Evolutionary conservation across 805 yeast genomes (phyloP), one percentile per base, ranked within the genome.

Genomic region (Barnettozyma populi): DNA sequence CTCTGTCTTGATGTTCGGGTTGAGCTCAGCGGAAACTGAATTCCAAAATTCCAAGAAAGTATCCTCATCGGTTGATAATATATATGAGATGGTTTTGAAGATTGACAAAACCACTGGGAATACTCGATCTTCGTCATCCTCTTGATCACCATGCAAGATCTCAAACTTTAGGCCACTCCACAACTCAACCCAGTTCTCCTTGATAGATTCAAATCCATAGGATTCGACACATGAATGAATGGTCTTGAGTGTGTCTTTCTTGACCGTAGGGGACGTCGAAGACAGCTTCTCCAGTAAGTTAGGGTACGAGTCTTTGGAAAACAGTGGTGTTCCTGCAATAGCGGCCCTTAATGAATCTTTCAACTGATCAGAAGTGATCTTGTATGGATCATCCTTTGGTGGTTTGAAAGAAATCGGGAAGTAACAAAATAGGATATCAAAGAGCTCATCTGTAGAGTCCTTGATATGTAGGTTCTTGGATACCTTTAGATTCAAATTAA

Each of bases 321-420:
- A 86, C 5, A 72, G 54, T 2, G 80, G 63, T 45, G 79, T 80
- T 14, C 89, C 71, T 2, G 87, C 71, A 39, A 89, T 72, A 4
- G 90, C 83, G 1, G 59, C 55, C 55, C 90, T 73, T 46, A 94
- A 69, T 7, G 78, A 73, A 10, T 57, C 39, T 60, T 87, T 88
- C 55, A 95, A 71, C 46, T 89, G 86, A 1, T 74, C 77, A 1
- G 89, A 79, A 0, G 96, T 80, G 53, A 89, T 86, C 52, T 82
- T 80, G 62, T 90, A 89, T 0, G 94, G 90, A 57, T 92, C 96
- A 63, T 87, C 87, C 42, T 81, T 78, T 4, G 98, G 96, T 1
- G 98, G 96, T 49, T 82, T 82, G 68, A 95, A 94, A 1, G 97
- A 86, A 38, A 94, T 90, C 11, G 99, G 99, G 69, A 92, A 94